Evolutionary conservation across 2,329 filamentous ascomycete species (phyloP), one percentile per base, ranked within the genome.

Genomic region (Fusarium xylarioides): DNA sequence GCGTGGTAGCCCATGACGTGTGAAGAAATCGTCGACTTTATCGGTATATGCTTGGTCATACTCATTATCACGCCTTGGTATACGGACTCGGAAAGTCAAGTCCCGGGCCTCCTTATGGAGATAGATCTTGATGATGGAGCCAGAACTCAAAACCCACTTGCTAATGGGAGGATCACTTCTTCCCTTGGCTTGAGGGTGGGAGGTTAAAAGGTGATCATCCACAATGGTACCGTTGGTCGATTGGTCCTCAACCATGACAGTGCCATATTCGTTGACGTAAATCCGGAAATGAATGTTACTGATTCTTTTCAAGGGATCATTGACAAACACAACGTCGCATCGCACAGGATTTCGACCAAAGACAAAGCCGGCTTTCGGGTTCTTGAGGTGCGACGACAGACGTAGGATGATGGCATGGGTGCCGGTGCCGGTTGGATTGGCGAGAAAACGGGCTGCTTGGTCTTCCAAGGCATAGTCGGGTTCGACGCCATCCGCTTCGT

Each of bases 241-340:
- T 79, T 91, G 89, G 79, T 99, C 96, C 81, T 97, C 92, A 18
- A 98, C 85, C 94, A 99, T 97, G 73, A 98, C 87, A 63, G 93
- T 91, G 34, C 93, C 94, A 71, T 93, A 90, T n/a, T 91, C 86
- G 77, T 97, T 99, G 76, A 97, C 87, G 79, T 92, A 97, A 70
- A 99, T 97, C 59, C 94, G 92, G 80, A 98, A 99, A 80, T 99
- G 96, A n/a, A 93, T 88, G 79, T 98, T 98, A 85, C 95, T 98
- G 67, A 99, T 88, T 47, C 93, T 89, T 80, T 90, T 92, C 58
- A 89, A 85, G 2, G 89, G 88, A 74, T 95, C 92, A 71, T 91
- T 86, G 40, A 84, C 81, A 53, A 94, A 90, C 76, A 88, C 88
- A 52, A 95, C 83, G 65, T 99, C 96, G 81, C 93, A 96, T 38